Evolutionary conservation across 805 yeast species (phyloP), one percentile per base, ranked within the genome.

Genomic region (Metschnikowia gruessii): DNA sequence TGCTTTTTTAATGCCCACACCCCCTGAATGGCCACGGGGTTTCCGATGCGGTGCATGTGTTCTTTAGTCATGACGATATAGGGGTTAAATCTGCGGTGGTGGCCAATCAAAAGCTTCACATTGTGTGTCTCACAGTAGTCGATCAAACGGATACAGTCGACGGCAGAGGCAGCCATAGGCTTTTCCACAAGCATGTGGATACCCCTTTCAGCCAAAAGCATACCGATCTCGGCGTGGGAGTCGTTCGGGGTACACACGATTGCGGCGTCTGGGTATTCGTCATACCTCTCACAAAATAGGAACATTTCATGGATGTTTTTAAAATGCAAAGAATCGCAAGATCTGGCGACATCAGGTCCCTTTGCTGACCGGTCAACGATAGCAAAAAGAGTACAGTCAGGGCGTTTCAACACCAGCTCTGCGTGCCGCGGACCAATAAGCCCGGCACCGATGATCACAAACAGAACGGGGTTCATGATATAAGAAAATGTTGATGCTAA

Each of bases 41-140:
- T 52, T 0, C 76, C 76, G 10, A 69, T 51, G 35, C 52, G 55
- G 24, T 46, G 49, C 45, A 70, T 52, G 44, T 66, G 59, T n/a
- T 57, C 54, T 49, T 69, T 70, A 30, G 75, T 63, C 21, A 66
- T 64, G 1, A 69, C 60, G 19, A 71, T 69, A 49, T 62, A 70
- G 3, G 76, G 75, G 47, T 70, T 71, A 50, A 70, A 71, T 15
- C 76, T 53, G 26, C 76, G 59, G 50, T 70, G 76, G 52, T 70
- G 76, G 10, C 75, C 75, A 32, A 71, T 65, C 45, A 71, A 58
- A 11, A 70, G 58, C 40, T 62, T 58, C 13, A 70, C 69, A 35
- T 62, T 53, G 39, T 52, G 47, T 22, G 30, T 29, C 21, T 51
- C 54, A 37, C 68, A 62, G 47, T 51, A 63, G 24, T 59, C 58